These are phyloP conservation scores for Phaeosphaeria sp. DNA, from an alignment of 2,329 filamentous ascomycete species.

Conservation along the genomic window DNA sequence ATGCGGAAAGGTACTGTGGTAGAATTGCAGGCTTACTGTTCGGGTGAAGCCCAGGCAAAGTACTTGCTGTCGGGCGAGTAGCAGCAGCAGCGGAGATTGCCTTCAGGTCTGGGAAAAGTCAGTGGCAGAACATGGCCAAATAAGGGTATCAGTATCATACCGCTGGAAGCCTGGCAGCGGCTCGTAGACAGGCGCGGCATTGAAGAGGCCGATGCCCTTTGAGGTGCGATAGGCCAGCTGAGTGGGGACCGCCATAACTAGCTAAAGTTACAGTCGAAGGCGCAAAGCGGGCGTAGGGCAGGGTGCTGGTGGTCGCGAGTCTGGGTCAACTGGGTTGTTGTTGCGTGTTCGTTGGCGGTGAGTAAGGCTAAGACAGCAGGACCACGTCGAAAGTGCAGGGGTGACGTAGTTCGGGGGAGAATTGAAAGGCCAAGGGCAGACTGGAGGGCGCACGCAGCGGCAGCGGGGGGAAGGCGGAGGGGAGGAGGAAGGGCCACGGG, in stretches of 20 bases:
- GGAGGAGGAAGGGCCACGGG: conserved; percentile 19
- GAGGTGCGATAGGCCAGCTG: conserved; percentile 98
- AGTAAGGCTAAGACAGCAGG: conserved; percentile 35
- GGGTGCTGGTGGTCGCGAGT: conserved; percentile 42
- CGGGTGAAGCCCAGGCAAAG: conserved; percentile 91
- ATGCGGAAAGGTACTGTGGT: neutral
- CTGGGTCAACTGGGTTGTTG: conserved; percentile 29
- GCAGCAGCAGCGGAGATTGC: conserved; percentile 90
- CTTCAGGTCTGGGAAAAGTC: conserved; percentile 71
- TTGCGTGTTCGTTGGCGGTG: conserved; percentile 34
- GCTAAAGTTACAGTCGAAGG: conserved; percentile 76
- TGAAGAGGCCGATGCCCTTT: conserved; percentile 93
- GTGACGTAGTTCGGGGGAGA: conserved; percentile 36
- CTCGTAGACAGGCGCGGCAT: conserved; percentile 88
- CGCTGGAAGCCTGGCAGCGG: conserved; percentile 77
- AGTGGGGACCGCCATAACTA: conserved; percentile 92
- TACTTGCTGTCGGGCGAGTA: conserved; percentile 97
- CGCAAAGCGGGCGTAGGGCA: conserved; percentile 33
- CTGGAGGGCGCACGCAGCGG: conserved; percentile 40
- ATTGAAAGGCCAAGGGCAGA: conserved; percentile 33
- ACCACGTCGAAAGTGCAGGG: conserved; percentile 34
- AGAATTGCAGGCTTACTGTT: conserved; percentile 59
- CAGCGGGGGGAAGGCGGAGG: conserved; percentile 26
- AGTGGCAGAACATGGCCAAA: conserved; percentile 9
- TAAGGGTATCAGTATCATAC: conserved; percentile 44